Evolutionary conservation across 2,329 filamentous ascomycete genomes (phyloP), one percentile per base, ranked within the genome.

Genomic region (Aureobasidium namibiae): DNA sequence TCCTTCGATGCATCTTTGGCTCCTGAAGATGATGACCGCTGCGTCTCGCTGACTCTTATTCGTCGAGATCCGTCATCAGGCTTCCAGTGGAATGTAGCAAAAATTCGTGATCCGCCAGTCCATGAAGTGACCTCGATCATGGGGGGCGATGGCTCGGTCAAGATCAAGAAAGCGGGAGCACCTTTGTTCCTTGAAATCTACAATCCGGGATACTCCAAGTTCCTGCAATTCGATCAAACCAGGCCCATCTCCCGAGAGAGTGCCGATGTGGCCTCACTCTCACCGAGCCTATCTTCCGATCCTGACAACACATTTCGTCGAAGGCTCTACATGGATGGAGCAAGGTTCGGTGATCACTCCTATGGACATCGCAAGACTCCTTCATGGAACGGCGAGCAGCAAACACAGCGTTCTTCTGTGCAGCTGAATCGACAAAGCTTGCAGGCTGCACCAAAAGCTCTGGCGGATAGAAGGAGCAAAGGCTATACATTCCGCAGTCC

Each of bases 401-500:
- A 42, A n/a, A 26, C 4, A 18, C 33, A 45, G 16, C 33, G 41
- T 24, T 5, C 39, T 7, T 57, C 50, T 10, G 4, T 53, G n/a
- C 42, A 46, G 10, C 36, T 60, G n/a, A 42, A 44, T 23, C 31
- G 39, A 23, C 53, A 59, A 38, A 59, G 54, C n/a, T 21, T 62
- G n/a, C 67, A 67, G 62, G 69, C 66, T 61, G 67, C 70, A 42
- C 67, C 72, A 33, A 54, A 62, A 6, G 48, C 62, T n/a, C 50
- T 64, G 23, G 68, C 63, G 7, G 69, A 72, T 54, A 78, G 84
- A 0, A 79, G 80, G 33, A 87, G 85, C 67, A 73, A 74, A 63
- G 73, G 80, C 18, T 95, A 95, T 72, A 82, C 84, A 1, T 96
- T 96, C 69, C 75, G 78, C 21, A 94, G 89, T 42, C 92, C 91